Conservation (phyloP, 768 basidiomycete genomes). For the Galerina sulciceps region DNA sequence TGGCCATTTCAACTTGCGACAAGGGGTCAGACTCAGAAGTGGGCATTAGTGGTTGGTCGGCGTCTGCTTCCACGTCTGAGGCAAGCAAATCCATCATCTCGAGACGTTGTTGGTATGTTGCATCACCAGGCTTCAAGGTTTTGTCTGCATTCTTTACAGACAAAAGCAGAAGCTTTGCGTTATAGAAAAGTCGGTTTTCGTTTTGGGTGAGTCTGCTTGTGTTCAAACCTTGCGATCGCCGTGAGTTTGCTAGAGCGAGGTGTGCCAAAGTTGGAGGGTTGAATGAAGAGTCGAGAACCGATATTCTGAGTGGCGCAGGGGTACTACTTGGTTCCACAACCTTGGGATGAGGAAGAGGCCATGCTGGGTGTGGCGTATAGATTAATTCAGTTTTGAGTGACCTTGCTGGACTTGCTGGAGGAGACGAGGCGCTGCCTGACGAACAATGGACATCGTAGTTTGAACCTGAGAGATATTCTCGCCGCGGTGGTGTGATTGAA, state of each 20-base stretch:
- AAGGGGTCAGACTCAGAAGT: background rate
- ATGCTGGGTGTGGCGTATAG: conserved; percentile 59
- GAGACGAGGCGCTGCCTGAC: conserved; percentile 24
- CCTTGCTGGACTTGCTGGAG: conserved; percentile 49
- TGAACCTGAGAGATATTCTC: conserved; percentile 3
- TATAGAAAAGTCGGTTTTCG: conserved; percentile 41
- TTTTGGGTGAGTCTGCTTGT: conserved; percentile 1
- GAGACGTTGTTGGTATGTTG: conserved; percentile 75
- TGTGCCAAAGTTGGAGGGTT: conserved; percentile 92
- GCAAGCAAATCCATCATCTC: conserved; percentile 87
- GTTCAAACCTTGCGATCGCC: conserved; percentile 23
- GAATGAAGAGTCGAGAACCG: conserved; percentile 90
- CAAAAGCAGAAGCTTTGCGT: conserved; percentile 78
- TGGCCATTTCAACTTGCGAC: conserved; percentile 29
- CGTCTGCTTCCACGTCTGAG: conserved; percentile 31
- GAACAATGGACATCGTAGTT: conserved; percentile 20
- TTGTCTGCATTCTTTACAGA: conserved; percentile 92
- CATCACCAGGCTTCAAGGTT: conserved; percentile 67
- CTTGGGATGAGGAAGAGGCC: conserved; percentile 55
- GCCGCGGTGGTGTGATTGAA: background rate
- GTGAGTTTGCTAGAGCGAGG: conserved; percentile 67
- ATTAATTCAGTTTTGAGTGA: conserved; percentile 55
- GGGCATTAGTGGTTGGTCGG: background rate
- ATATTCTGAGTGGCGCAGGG: conserved; percentile 50
- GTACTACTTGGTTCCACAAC: conserved; percentile 3